These are phyloP conservation scores for Mycosphaerella arachidis DNA, from an alignment of 2,329 filamentous ascomycete genomes.

Conservation along the genomic window DNA sequence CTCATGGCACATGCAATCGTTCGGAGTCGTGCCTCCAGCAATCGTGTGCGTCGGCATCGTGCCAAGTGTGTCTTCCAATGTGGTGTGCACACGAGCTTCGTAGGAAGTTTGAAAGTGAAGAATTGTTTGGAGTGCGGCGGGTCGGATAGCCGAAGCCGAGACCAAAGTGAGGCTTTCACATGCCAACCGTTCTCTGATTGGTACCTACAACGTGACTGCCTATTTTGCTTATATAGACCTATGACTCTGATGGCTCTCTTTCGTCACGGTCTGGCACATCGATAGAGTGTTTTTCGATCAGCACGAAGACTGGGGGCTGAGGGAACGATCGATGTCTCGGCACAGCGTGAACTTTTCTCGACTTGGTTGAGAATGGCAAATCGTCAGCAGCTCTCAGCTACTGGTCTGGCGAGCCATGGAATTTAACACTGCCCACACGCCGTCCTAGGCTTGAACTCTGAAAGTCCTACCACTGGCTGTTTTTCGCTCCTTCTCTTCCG, in stretches of 20 bases:
- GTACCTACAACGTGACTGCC: not conserved
- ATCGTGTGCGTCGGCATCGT: not conserved
- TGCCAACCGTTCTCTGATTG: not conserved
- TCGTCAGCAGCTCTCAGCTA: not conserved
- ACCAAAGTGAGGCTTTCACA: not conserved
- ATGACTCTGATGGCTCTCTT: too few species aligned
- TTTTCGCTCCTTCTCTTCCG: conserved; percentile 96
- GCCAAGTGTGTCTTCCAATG: not conserved
- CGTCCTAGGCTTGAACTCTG: conserved; percentile 51
- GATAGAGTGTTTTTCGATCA: too few species aligned
- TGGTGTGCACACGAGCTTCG: not conserved
- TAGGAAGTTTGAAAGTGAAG: not conserved
- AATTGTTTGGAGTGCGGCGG: not conserved
- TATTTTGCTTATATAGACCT: not conserved
- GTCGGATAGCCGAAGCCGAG: not conserved
- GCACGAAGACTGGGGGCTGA: too few species aligned
- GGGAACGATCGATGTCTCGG: too few species aligned
- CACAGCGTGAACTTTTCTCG: too few species aligned
- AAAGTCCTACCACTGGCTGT: conserved; percentile 95
- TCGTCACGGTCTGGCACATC: too few species aligned
- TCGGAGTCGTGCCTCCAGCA: not conserved
- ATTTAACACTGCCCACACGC: not conserved
- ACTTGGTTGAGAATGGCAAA: not conserved
- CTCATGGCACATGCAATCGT: not conserved
- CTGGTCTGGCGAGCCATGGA: too few species aligned